Percentiles rank a stretch among this genome's conserved stretches.
Evolutionary conservation across 495 filamentous ascomycete genomes (phyloP).

Genomic region (Copromyces sp.): DNA sequence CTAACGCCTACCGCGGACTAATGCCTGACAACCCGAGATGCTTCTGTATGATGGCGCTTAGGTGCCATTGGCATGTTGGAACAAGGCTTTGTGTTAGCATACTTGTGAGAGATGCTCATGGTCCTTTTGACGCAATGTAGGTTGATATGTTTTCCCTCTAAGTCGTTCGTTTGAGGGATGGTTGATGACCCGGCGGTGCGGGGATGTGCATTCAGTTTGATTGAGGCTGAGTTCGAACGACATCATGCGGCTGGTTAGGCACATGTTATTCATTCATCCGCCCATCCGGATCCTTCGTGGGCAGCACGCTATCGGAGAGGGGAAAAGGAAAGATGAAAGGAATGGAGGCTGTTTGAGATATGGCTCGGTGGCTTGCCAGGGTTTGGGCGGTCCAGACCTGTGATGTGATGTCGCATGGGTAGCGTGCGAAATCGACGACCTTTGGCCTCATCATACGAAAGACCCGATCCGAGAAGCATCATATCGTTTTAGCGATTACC

Average conservation of each 20-base stretch:
- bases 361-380: background rate
- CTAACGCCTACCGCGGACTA: background rate
- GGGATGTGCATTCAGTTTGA: background rate
- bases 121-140: background rate
- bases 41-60: background rate
- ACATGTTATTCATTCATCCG: background rate
- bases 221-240: background rate
- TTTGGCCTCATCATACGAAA: background rate
- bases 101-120: background rate
- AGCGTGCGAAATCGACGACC: background rate
- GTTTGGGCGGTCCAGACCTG: background rate
- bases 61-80: no score
- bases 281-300: background rate
- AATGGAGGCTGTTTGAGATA: background rate
- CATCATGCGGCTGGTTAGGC: background rate
- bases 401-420: background rate
- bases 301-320: background rate
- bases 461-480: background rate
- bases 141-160: background rate
- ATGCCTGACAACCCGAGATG: background rate
- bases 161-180: background rate
- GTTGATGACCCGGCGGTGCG: background rate
- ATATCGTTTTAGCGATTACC: background rate
- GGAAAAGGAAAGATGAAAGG: background rate
- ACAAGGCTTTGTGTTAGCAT: background rate